A percentile compares a stretch with the other conserved stretches of the same genome.
phyloP scores from a whole-genome alignment of 495 filamentous ascomycete species.

The Talaromyces thailandensis region DNA sequence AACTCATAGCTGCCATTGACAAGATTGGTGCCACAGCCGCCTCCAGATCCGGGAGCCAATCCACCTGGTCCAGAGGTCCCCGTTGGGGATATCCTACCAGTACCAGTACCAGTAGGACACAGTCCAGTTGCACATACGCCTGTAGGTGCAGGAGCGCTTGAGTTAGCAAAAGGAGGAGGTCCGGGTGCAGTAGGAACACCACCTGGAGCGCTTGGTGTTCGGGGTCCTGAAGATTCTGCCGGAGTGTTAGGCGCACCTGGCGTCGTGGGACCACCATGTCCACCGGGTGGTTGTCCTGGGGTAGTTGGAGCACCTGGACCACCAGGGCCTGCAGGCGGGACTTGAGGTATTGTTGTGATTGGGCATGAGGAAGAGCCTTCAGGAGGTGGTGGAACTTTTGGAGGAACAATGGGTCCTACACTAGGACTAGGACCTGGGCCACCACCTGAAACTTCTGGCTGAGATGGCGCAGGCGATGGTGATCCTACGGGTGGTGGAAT shows the following conservation, averaged over 20 bases:
- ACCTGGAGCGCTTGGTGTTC: background rate
- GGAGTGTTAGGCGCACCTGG: background rate
- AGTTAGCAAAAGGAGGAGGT: background rate
- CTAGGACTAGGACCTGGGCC: background rate
- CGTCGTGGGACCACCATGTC: background rate
- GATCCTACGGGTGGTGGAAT: background rate
- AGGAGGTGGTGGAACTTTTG: background rate
- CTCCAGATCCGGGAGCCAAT: background rate
- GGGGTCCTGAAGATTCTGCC: background rate
- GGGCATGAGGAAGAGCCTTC: background rate
- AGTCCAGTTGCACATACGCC: background rate
- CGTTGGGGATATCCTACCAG: background rate
- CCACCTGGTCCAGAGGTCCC: background rate
- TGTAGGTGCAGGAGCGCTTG: background rate
- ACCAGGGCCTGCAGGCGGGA: background rate
- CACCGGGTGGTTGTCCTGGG: background rate
- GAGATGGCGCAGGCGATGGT: background rate
- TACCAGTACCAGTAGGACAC: background rate
- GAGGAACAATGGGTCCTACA: background rate
- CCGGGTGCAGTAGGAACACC: slow-evolving; percentile 1
- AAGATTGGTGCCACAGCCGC: slow-evolving; percentile 41
- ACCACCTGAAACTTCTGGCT: background rate
- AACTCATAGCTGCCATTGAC: slow-evolving; percentile 41
- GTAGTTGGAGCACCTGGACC: background rate
- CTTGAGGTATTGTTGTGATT: background rate